Base-by-base conservation (phyloP, 257 asterid species). In the Scutellaria baicalensis region DNA sequence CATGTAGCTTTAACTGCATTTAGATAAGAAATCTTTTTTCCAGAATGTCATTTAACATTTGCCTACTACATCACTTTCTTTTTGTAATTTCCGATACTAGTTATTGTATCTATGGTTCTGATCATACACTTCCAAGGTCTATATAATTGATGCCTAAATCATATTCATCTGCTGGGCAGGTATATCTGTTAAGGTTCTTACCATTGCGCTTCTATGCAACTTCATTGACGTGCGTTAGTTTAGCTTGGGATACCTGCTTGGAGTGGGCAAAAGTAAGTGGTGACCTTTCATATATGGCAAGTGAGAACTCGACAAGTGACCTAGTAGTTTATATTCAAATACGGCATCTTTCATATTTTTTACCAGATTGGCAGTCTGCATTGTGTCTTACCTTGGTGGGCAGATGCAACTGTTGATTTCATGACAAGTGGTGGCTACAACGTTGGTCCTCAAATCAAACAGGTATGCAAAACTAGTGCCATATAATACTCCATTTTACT, bases 381-480 rank as follows among this genome's bases (percentile, higher is more conserved):
- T 81, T 87, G 97, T 73, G 80, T 70, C 35, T 80, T 91, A 56
- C 96, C 99, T 66, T 87, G 99, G 96, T 93, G 99, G 99, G 96
- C 84, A 36, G 96, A 93, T 63, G 89, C 95, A 9, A 86, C 87
- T 9, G 96, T 93, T 50, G 87, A 91, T 74, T 93, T 93, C 73
- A 93, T 93, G 99, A 83, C 72, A 13, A 84, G 96, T 58, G 99
- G 97, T 69, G 96, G 99, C 67, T 91, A 93, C 77, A 80, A 84
- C 18, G 96, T 91, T 63, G 64, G 76, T 73, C 40, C 83, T 40
- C 85, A 80, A 65, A 91, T 93, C 66, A 40, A 55, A 68, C 75
- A 78, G 76, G 97, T 91, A 80, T 14, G 65, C 6, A 21, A 27
- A 63, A 11, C 10, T 42, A 39, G 14, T 13, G 13, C n/a, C 0